phyloP scores from a whole-genome alignment of 495 filamentous ascomycete genomes.

The Astrocystis sublimbata region DNA sequence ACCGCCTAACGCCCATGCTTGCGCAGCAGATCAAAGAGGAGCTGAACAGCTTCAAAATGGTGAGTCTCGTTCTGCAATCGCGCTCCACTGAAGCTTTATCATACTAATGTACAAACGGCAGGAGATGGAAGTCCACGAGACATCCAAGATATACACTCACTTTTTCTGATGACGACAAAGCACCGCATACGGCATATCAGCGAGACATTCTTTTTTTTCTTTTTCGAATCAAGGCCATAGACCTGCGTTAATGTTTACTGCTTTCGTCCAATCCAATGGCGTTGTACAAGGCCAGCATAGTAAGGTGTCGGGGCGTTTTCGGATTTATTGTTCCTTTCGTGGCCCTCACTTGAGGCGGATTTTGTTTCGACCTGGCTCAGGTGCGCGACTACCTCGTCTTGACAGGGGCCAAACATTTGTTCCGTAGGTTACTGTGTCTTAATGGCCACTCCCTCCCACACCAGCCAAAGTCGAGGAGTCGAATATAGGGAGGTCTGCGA shows the following conservation, averaged over 20 bases:
- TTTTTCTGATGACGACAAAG: conserved; percentile 74
- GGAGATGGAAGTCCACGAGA: conserved; percentile 99
- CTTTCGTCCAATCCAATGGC: conserved; percentile 34
- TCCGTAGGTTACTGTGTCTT: neutral
- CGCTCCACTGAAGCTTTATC: neutral
- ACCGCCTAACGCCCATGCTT: conserved; percentile 92
- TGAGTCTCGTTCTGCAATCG: conserved; percentile 46
- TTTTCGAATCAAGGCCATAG: conserved; percentile 30
- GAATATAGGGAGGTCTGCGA: neutral
- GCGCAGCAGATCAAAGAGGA: conserved; percentile 99
- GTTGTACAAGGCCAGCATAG: conserved; percentile 48
- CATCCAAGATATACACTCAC: conserved; percentile 98
- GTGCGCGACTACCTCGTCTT: neutral
- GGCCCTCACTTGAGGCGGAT: conserved; percentile 28
- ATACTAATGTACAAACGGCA: conserved; percentile 47
- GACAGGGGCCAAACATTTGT: neutral
- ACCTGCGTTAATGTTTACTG: conserved; percentile 45
- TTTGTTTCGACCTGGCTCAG: conserved; percentile 16
- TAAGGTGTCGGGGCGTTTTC: conserved; percentile 55
- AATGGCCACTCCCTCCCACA: neutral
- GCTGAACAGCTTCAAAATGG: conserved; percentile 99
- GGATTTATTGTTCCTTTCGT: conserved; percentile 34
- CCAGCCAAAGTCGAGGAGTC: neutral
- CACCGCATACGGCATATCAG: conserved; percentile 31
- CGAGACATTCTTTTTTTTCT: conserved; percentile 38